Conservation (phyloP, 305 asterid genomes). For the Solanum hybrid region DNA sequence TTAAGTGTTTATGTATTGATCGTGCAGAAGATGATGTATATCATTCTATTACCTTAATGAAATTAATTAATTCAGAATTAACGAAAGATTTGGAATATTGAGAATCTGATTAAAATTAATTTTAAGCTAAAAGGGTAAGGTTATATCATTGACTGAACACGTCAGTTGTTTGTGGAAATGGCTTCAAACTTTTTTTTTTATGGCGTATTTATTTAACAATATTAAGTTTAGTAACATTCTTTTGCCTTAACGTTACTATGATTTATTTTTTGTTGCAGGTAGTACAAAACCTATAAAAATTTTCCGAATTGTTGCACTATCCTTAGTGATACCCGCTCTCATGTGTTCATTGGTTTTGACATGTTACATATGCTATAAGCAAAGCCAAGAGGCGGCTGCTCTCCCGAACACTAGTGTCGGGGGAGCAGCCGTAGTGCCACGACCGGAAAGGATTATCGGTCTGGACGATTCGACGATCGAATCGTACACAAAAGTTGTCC, state of each 20-base stretch:
- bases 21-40: background rate
- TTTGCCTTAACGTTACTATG: background rate
- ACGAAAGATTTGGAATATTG: background rate
- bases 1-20: background rate
- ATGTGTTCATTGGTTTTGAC: constrained; percentile 23
- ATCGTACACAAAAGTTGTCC: constrained; percentile 45
- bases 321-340: constrained; percentile 47
- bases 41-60: background rate
- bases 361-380: constrained; percentile 21
- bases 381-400: constrained; percentile 8
- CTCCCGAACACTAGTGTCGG: constrained; percentile 3
- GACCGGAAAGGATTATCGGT: constrained; percentile 17
- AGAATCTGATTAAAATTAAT: background rate
- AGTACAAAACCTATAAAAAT: constrained; percentile 15
- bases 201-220: background rate
- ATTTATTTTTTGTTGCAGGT: constrained; percentile 19
- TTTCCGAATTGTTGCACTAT: constrained; percentile 36
- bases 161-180: background rate
- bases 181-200: background rate
- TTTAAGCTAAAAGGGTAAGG: background rate
- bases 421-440: constrained; percentile 10
- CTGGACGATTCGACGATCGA: constrained; percentile 54
- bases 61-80: background rate
- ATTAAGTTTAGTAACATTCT: background rate
- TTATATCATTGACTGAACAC: background rate